Conservation (phyloP, 495 filamentous ascomycete genomes). For the Neurospora discreta region DNA sequence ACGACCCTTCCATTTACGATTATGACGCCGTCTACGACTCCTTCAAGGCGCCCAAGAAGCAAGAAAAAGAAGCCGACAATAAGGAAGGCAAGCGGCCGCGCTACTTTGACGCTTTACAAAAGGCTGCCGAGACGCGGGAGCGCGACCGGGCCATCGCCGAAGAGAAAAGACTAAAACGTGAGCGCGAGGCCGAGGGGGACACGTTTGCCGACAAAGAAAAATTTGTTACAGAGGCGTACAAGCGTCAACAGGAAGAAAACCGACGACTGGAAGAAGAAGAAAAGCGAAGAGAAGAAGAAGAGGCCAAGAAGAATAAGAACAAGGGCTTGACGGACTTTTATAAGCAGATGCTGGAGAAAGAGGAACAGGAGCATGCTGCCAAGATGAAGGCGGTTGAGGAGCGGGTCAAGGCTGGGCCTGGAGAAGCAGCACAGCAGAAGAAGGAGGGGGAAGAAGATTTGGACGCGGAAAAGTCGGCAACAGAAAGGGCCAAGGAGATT, state of each 20-base stretch:
- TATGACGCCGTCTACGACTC: conserved; percentile 67
- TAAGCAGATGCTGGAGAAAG: conserved; percentile 64
- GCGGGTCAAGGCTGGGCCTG: conserved; percentile 40
- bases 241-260: conserved; percentile 81
- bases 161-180: conserved; percentile 74
- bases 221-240: conserved; percentile 94
- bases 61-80: conserved; percentile 26
- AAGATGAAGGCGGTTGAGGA: conserved; percentile 59
- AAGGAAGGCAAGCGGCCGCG: conserved; percentile 48
- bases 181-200: conserved; percentile 87
- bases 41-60: conserved; percentile 35
- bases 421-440: conserved; percentile 6
- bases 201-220: conserved; percentile 92
- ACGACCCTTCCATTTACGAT: conserved; percentile 64
- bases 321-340: conserved; percentile 83
- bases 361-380: conserved; percentile 64
- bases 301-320: conserved; percentile 53
- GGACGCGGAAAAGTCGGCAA: conserved; percentile 48
- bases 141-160: conserved; percentile 79
- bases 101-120: conserved; percentile 74
- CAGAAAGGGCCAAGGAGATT: conserved; percentile 62
- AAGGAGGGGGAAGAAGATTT: conserved; percentile 22
- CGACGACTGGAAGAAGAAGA: conserved; percentile 73
- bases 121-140: conserved; percentile 76
- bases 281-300: conserved; percentile 52